Base-by-base conservation (phyloP, 2,329 filamentous ascomycete genomes). In the Arachnopeziza araneosa region DNA sequence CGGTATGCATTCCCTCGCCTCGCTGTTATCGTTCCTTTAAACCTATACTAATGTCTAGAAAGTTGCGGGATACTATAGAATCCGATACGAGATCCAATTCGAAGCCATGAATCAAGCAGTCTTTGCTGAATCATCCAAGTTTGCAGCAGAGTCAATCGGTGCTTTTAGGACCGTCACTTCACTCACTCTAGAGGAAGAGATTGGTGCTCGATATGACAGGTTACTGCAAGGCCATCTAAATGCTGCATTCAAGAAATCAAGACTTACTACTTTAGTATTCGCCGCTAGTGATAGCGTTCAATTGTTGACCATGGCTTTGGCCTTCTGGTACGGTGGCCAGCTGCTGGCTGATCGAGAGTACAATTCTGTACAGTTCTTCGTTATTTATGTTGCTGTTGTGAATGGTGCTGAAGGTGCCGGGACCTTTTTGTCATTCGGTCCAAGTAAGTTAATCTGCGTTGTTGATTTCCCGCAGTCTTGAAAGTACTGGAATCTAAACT, bases 111-210 rank as follows among this genome's bases (percentile, higher is more conserved):
- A 84, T 59, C 78, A 81, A 3, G 75, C 76, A 10, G 80, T 86
- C 0, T 87, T 86, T 68, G 78, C 79, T 4, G 79, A 83, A 55
- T 86, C 83, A 63, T 83, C 84, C 1, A 80, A 85, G 64, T 87
- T 88, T 64, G 85, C 83, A 1, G 79, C 82, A 0, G 85, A 88
- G 69, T 80, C 83, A 10, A 83, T 88, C 7, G 78, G 80, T 1
- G 84, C 84, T 0, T 85, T 86, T 65, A 77, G 85, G n/a, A 88
- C 85, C 0, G 84, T 88, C 1, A 77, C 83, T 0, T 78, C 82
- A 8, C 52, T 54, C 7, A 48, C 53, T 7, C 23, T 55, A 24
- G 53, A 55, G 23, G 53, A 83, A 56, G 76, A 76, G 52, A 85
- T 88, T 44, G 71, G 77, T 7, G 65, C 75, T 12, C 75, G 79